A percentile compares a stretch with the other conserved stretches of the same genome.
Evolutionary conservation across 257 asterid genomes (phyloP).

Genomic region (Coffea canephora): DNA sequence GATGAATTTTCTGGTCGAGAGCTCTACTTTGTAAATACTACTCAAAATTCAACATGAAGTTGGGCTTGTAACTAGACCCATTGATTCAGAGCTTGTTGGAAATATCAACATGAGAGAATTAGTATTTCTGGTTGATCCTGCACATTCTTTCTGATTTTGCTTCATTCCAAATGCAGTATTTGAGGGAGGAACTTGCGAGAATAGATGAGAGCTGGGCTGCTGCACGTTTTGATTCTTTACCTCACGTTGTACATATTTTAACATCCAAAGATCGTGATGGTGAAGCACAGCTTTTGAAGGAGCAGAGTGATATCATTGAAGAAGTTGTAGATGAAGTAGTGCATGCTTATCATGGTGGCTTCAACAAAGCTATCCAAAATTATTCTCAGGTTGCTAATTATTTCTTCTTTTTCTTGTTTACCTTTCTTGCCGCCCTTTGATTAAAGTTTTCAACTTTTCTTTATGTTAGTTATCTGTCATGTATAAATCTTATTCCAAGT

Average conservation of each 20-base stretch:
- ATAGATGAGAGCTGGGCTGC: slow-evolving; percentile 96
- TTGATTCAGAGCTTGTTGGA: neutral
- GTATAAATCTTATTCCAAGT: neutral
- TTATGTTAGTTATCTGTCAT: neutral
- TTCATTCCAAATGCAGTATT: slow-evolving; percentile 54
- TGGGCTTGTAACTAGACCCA: neutral
- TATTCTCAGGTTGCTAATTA: slow-evolving; percentile 83
- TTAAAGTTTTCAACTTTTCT: neutral
- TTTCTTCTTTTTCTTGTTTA: slow-evolving; percentile 19
- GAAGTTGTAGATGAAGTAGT: slow-evolving; percentile 99
- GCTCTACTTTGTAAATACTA: neutral
- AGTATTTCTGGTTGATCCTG: neutral
- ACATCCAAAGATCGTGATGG: slow-evolving; percentile 97
- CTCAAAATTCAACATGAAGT: neutral
- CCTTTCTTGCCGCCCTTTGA: neutral
- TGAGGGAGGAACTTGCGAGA: slow-evolving; percentile 81
- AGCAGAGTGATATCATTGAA: slow-evolving; percentile 91
- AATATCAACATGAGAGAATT: neutral
- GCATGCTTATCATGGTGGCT: slow-evolving; percentile 97
- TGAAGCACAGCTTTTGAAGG: slow-evolving; percentile 77
- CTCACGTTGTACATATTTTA: slow-evolving; percentile 95
- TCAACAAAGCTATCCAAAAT: slow-evolving; percentile 97
- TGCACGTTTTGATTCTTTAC: slow-evolving; percentile 95
- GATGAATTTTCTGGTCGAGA: neutral
- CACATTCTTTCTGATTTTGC: slow-evolving; percentile 13